phyloP scores from a whole-genome alignment of 257 asterid genomes.

The Solanum verrucosum region DNA sequence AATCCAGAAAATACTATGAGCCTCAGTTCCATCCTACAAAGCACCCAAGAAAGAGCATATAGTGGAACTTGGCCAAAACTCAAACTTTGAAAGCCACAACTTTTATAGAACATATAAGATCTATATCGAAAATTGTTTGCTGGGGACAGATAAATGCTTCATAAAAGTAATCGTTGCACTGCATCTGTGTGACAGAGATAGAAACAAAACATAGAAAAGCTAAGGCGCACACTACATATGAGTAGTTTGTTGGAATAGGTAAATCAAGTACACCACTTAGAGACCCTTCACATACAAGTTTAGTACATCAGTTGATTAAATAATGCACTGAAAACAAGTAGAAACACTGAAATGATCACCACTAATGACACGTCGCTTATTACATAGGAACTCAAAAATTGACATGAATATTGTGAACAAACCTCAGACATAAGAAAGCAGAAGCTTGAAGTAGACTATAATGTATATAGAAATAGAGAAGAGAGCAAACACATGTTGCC shows the following conservation, averaged over 20 bases:
- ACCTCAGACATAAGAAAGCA: constrained; percentile 24
- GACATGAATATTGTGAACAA: background rate
- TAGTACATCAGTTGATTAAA: background rate
- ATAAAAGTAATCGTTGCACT: background rate
- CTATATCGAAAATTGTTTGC: background rate
- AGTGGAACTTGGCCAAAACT: background rate
- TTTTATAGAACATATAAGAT: background rate
- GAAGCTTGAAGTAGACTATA: constrained; percentile 55
- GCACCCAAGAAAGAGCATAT: background rate
- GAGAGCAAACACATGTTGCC: constrained; percentile 77
- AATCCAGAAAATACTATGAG: background rate
- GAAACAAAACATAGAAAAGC: background rate
- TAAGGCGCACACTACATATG: background rate
- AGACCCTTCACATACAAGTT: background rate
- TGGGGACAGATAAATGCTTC: background rate
- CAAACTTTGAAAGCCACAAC: background rate
- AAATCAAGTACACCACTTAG: background rate
- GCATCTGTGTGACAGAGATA: background rate
- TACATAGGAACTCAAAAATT: background rate
- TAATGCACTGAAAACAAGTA: background rate
- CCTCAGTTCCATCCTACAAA: background rate
- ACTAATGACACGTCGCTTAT: background rate
- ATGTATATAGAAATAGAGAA: constrained; percentile 56
- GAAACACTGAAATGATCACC: background rate
- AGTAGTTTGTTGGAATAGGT: background rate